Percentiles rank a stretch among this genome's conserved stretches.
phyloP scores from a whole-genome alignment of 306 rosid genomes.

The Citrullus colocynthis region DNA sequence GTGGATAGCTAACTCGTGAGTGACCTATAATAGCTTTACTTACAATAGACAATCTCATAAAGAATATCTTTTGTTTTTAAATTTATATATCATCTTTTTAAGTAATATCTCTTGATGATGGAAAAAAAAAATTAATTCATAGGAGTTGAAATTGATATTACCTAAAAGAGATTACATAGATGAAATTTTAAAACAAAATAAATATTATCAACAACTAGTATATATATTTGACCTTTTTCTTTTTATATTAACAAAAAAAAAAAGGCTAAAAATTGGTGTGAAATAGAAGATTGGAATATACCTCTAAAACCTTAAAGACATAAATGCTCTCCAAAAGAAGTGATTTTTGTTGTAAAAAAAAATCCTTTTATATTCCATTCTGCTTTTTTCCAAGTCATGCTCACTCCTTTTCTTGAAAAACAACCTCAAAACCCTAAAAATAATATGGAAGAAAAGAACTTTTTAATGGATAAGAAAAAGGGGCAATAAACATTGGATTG shows the following conservation, averaged over 20 bases:
- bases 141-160: background rate
- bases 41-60: too few relatives aligned
- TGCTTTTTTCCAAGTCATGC: background rate
- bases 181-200: background rate
- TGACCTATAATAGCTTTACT: too few relatives aligned
- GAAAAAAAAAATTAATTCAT: background rate
- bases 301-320: background rate
- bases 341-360: background rate
- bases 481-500: background rate
- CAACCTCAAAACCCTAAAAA: background rate
- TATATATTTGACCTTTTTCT: background rate
- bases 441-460: background rate
- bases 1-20: too few relatives aligned
- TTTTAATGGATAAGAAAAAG: background rate
- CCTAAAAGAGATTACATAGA: background rate
- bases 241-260: background rate
- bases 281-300: constrained; percentile 1
- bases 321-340: background rate
- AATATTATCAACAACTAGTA: background rate
- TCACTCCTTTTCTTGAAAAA: background rate
- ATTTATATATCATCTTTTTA: too few relatives aligned
- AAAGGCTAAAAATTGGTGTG: background rate
- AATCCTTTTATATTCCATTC: background rate
- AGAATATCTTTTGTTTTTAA: too few relatives aligned
- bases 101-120: too few relatives aligned